phyloP scores from a whole-genome alignment of 331 rosid genomes.

The Cydonia oblonga region DNA sequence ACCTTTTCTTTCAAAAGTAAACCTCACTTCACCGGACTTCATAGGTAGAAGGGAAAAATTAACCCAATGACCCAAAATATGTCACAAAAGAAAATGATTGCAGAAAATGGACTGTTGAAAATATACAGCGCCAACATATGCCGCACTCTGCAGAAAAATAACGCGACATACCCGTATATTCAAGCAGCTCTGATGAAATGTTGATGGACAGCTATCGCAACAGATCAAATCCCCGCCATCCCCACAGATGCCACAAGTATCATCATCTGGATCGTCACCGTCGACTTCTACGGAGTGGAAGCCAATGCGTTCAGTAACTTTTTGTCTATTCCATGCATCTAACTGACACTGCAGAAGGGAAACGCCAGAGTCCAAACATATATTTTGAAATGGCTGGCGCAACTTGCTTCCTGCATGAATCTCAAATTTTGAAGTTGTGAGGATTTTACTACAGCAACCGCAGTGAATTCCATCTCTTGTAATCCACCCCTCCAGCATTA shows the following conservation, averaged over 20 bases:
- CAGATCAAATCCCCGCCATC: slow-evolving; percentile 97
- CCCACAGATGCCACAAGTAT: slow-evolving; percentile 91
- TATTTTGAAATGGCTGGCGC: slow-evolving; percentile 81
- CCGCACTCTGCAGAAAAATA: not conserved
- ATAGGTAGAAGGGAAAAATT: not conserved
- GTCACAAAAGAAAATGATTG: not conserved
- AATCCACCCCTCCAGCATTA: slow-evolving; percentile 92
- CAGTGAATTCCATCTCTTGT: slow-evolving; percentile 92
- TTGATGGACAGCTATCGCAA: slow-evolving; percentile 95
- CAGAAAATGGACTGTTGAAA: not conserved
- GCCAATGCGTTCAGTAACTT: slow-evolving; percentile 39
- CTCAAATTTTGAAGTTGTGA: slow-evolving; percentile 78
- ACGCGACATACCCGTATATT: slow-evolving; percentile 47
- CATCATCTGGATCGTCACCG: slow-evolving; percentile 92
- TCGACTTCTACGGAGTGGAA: slow-evolving; percentile 68
- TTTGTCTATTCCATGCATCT: slow-evolving; percentile 79
- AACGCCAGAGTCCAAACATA: slow-evolving; percentile 73
- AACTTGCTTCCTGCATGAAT: slow-evolving; percentile 92
- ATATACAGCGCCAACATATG: not conserved
- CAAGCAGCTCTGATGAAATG: slow-evolving; percentile 90
- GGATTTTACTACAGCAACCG: slow-evolving; percentile 94
- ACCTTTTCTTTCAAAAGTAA: not conserved
- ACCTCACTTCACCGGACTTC: not conserved
- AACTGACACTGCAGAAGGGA: slow-evolving; percentile 89
- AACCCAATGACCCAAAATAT: not conserved